phyloP scores from a whole-genome alignment of 192 early-diverging fungal species.

The Backusella tarrabulga region DNA sequence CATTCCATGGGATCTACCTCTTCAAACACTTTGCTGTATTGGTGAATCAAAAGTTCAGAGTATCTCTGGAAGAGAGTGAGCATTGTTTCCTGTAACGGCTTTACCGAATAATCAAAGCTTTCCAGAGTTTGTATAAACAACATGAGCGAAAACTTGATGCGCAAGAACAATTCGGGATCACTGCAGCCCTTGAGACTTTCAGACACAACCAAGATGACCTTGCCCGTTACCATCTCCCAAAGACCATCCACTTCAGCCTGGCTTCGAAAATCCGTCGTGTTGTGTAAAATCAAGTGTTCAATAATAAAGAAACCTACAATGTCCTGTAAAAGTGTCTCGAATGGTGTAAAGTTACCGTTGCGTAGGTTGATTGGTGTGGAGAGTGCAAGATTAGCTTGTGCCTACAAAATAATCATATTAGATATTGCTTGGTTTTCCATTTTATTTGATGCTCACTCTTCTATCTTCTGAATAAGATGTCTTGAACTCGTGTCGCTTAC shows the following conservation, averaged over 20 bases:
- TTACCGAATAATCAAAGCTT: constrained; percentile 76
- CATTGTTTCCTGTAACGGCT: constrained; percentile 66
- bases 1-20: constrained; percentile 35
- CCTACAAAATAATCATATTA: constrained; percentile 35
- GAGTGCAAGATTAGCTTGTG: constrained; percentile 85
- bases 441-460: constrained; percentile 37
- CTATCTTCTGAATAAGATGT: constrained; percentile 89
- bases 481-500: constrained; percentile 83
- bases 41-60: constrained; percentile 69
- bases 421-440: background rate
- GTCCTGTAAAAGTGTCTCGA: constrained; percentile 80
- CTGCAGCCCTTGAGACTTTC: constrained; percentile 77
- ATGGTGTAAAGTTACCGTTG: constrained; percentile 61
- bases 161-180: constrained; percentile 76
- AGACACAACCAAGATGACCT: constrained; percentile 77
- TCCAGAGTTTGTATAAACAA: constrained; percentile 93
- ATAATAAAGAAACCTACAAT: constrained; percentile 97
- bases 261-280: constrained; percentile 88
- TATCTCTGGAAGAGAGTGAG: constrained; percentile 78
- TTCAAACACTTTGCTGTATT: constrained; percentile 64
- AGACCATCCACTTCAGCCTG: constrained; percentile 82
- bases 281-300: constrained; percentile 83
- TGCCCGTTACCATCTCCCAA: constrained; percentile 85
- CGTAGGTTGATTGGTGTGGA: constrained; percentile 68
- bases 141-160: constrained; percentile 73